Percentiles rank a stretch among this genome's conserved stretches.
phyloP scores from a whole-genome alignment of 2,329 filamentous ascomycete genomes.

The Aureobasidium pullulans region DNA sequence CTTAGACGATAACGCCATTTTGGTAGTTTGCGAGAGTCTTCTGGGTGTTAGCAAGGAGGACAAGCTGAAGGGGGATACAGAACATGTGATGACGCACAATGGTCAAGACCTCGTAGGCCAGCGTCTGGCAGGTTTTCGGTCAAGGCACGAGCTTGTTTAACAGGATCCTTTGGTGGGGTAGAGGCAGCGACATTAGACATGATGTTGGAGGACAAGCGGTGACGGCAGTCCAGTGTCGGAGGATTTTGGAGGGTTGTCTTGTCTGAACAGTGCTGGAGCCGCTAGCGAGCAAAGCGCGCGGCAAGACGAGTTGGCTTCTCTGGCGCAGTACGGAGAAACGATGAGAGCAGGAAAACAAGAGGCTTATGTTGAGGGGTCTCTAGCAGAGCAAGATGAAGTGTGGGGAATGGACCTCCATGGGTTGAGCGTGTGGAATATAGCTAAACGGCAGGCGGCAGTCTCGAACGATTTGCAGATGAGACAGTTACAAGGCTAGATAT shows the following conservation, averaged over 20 bases:
- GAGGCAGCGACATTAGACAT: slow-evolving; percentile 10
- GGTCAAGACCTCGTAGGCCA: slow-evolving; percentile 13
- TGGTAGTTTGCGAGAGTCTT: slow-evolving; percentile 51
- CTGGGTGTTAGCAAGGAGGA: neutral
- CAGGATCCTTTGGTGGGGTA: slow-evolving; percentile 1
- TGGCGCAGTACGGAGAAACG: neutral
- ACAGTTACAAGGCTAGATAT: neutral
- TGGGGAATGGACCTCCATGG: neutral
- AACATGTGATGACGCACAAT: slow-evolving; percentile 4
- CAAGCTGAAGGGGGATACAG: neutral
- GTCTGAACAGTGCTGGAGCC: neutral
- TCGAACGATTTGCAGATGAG: neutral
- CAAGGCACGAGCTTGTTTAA: neutral
- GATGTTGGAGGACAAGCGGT: slow-evolving; percentile 1
- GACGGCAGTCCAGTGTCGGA: neutral
- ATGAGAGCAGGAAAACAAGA: neutral
- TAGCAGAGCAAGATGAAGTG: neutral
- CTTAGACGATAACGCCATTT: slow-evolving; percentile 82
- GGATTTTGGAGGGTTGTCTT: neutral
- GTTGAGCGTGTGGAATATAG: neutral
- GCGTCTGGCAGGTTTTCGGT: slow-evolving; percentile 10
- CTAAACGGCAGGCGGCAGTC: neutral
- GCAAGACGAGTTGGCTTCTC: neutral
- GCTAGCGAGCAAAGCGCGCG: slow-evolving; percentile 11
- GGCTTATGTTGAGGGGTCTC: neutral